Evolutionary conservation across 257 asterid genomes (phyloP), one percentile per base, ranked within the genome.

Genomic region (Cynanchum wilfordii): DNA sequence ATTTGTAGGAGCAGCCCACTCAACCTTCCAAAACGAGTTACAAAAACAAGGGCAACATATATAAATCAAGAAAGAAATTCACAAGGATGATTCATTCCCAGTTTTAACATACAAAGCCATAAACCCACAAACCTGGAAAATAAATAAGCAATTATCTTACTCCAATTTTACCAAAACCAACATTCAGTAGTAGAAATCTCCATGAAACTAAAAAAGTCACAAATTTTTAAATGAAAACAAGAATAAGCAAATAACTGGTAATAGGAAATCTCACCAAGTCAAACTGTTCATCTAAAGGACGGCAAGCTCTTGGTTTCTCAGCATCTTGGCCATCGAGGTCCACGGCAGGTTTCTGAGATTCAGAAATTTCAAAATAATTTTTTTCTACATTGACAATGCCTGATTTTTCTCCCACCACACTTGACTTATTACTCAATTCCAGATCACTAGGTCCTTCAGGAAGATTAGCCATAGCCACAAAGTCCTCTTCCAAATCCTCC

Each of bases 401-500:
- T 16, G 82, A 69, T 60, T 51, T 77, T 33, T 71, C 81, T 9
- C 49, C 82, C 16, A 65, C 66, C 70, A 47, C 68, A 36, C 52
- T 76, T 82, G 79, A 33, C 79, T 70, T 76, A 76, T 75, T 70
- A 49, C 67, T 79, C 47, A 81, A 60, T 44, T 87, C 86, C 76
- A 79, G 81, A 64, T 78, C 82, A 70, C 33, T 68, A 3, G 81
- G 66, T 58, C 84, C 91, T 73, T 89, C 99, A 0, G 80, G 79
- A 36, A 82, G 40, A 79, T 87, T 94, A 12, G 99, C 99, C 81
- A 29, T 83, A 73, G 84, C 80, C 33, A 93, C 89, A 78, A 93
- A 93, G 74, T 93, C 97, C 78, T 93, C 98, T 65, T 91, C 98
- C 82, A 91, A 83, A 71, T 89, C 99, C 84, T 94, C 99, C 16